phyloP scores from a whole-genome alignment of 163 green algal species.

The Scenedesmus sp. region DNA sequence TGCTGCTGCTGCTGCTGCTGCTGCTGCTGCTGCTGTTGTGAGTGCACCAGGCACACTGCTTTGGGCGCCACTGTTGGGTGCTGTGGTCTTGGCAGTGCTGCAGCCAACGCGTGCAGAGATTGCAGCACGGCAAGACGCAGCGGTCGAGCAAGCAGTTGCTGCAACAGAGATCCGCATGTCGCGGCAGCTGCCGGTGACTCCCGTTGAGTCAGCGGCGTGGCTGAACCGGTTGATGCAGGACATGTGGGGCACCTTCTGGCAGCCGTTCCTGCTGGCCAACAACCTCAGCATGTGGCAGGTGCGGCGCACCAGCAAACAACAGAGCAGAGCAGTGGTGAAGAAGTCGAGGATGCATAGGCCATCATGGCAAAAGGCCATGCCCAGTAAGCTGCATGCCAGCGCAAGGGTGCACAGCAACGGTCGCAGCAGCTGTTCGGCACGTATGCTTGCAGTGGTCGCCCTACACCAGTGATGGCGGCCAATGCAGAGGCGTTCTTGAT shows the following conservation, averaged over 20 bases:
- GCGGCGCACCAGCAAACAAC: neutral
- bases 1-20: neutral
- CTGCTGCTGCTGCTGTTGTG: neutral
- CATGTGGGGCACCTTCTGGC: constrained; percentile 63
- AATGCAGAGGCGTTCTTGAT: no score
- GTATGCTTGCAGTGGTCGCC: neutral
- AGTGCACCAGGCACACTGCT: constrained; percentile 36
- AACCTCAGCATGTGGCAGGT: constrained; percentile 65
- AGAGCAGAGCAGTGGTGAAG: neutral
- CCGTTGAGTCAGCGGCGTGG: constrained; percentile 63
- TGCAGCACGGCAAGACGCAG: constrained; percentile 22
- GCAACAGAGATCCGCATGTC: constrained; percentile 43
- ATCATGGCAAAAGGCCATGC: neutral
- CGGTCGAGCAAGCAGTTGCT: constrained; percentile 40
- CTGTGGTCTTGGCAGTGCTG: constrained; percentile 28
- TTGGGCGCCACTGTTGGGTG: constrained; percentile 38
- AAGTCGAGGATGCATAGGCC: neutral
- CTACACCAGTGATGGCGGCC: no score
- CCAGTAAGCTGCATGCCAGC: neutral
- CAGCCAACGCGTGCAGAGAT: constrained; percentile 49
- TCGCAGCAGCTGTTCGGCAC: neutral
- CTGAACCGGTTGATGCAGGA: constrained; percentile 61
- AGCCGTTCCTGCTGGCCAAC: constrained; percentile 64
- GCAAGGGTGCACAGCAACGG: neutral
- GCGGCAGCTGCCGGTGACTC: constrained; percentile 54